phyloP scores from a whole-genome alignment of 768 basidiomycete genomes.

The Suillus discolor region DNA sequence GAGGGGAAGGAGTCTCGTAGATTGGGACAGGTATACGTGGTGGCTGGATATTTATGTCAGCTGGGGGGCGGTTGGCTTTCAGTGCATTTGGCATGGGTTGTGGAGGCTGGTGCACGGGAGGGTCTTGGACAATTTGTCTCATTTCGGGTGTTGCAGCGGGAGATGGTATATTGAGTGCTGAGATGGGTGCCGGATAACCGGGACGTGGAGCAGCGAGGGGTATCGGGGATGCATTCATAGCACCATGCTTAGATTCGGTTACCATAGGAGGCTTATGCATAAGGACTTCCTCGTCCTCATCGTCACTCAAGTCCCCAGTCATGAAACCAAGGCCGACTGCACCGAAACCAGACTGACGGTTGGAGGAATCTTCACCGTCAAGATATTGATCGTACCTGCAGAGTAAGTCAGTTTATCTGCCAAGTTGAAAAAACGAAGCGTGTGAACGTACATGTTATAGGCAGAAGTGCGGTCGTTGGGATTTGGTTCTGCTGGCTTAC shows the following conservation, averaged over 20 bases:
- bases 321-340: constrained; percentile 53
- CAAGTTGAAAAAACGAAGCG: constrained; percentile 9
- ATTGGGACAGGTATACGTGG: constrained; percentile 35
- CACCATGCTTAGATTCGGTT: constrained; percentile 24
- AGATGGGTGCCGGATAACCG: constrained; percentile 72
- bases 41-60: constrained; percentile 12
- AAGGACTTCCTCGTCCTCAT: constrained; percentile 33
- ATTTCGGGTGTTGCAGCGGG: constrained; percentile 42
- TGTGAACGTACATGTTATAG: constrained; percentile 63
- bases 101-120: constrained; percentile 17
- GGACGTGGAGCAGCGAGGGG: constrained; percentile 71
- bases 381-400: constrained; percentile 68
- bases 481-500: constrained; percentile 49
- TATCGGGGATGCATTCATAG: constrained; percentile 25
- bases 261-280: constrained; percentile 12
- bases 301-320: constrained; percentile 45
- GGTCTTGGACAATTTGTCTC: constrained; percentile 32
- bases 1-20: constrained; percentile 32
- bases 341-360: constrained; percentile 56
- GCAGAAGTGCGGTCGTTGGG: constrained; percentile 61
- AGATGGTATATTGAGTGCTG: constrained; percentile 61
- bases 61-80: constrained; percentile 21
- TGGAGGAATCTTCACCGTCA: constrained; percentile 34
- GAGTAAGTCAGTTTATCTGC: background rate
- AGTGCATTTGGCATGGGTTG: constrained; percentile 14